Base-by-base conservation (phyloP, 2,329 filamentous ascomycete species). In the Teratosphaeria nubilosa region DNA sequence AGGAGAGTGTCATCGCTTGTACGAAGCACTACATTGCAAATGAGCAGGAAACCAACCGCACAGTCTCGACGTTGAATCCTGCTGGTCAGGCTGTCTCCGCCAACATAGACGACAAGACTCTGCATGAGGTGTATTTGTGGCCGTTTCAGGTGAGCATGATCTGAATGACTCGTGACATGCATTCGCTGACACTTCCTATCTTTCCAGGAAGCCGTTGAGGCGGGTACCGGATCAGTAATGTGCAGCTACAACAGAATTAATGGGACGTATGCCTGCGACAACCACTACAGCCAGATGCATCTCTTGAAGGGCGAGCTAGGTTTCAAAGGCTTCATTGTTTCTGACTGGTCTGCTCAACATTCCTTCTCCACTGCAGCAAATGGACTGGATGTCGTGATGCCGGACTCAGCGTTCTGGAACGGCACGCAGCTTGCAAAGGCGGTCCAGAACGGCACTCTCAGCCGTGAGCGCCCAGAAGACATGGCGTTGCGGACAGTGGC, bases 311-410 rank as follows among this genome's bases (percentile, higher is more conserved):
- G 78, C 16, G 85, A 90, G 69, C 78, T 70, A 10, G 67, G 65
- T 1, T 70, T 70, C 58, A 63, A 67, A 54, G 69, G 61, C 22
- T 90, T 90, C 66, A 80, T 92, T 57, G 82, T 89, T 78, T 83
- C 80, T 22, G 89, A 94, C 71, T 69, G 84, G 81, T 77, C 82
- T 64, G 89, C 87, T 5, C 86, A 90, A 65, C 86, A 91, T 66
- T 77, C 83, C 3, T 84, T 81, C 5, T 76, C 83, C 24, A 82
- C 80, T 34, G 85, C 88, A 2, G 77, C 83, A 34, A 86, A 88
- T 24, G 90, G 89, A 34, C 77, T 94, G 24, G 90, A 95, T 71
- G 91, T 94, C 88, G 81, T 81, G 16, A 94, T 94, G 90, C 88
- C 88, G 0, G 92, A 96, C 69, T 63, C 75, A 5, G 41, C 24